Percentiles rank a stretch among this genome's conserved stretches.
These are phyloP conservation scores for Alisma plantagoaquatica DNA, from an alignment of 106 monocot genomes.

Conservation along the genomic window DNA sequence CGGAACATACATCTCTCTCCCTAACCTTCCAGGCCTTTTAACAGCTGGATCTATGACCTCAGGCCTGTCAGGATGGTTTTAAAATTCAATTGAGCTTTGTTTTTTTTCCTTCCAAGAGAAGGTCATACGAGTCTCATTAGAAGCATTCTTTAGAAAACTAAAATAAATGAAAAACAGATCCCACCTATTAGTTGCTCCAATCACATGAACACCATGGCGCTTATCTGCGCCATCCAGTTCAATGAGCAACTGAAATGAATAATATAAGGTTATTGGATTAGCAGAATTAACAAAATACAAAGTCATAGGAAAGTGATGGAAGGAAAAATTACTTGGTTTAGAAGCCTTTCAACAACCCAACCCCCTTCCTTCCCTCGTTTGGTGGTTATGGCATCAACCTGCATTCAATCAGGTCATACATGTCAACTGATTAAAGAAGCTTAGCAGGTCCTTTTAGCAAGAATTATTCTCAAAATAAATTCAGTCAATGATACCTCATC, in stretches of 20 bases:
- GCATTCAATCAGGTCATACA: too few species aligned
- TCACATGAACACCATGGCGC: conserved; percentile 73
- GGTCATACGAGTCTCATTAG: too few species aligned
- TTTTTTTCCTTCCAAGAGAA: too few species aligned
- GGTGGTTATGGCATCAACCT: conserved; percentile 93
- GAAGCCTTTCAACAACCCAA: conserved; percentile 63
- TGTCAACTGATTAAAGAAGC: too few species aligned
- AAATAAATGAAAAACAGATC: too few species aligned
- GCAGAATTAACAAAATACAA: background rate
- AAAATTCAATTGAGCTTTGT: too few species aligned
- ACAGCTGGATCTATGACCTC: conserved; percentile 6
- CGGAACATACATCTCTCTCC: conserved; percentile 7
- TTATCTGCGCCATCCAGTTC: conserved; percentile 93
- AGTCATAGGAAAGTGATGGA: background rate
- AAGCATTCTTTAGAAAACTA: too few species aligned
- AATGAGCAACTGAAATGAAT: conserved; percentile 57
- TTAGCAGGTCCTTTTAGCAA: background rate
- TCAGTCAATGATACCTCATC: conserved; percentile 56
- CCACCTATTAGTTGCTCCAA: conserved; percentile 99
- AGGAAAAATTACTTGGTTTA: conserved; percentile 56
- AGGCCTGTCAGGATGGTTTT: too few species aligned
- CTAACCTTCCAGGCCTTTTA: too few species aligned
- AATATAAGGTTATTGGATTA: too few species aligned
- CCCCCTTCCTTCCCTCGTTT: conserved; percentile 78
- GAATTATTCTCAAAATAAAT: background rate